Percentiles rank a stretch among this genome's conserved stretches.
Evolutionary conservation across 2,329 filamentous ascomycete genomes (phyloP).

Genomic region (Penicillium crustosum): DNA sequence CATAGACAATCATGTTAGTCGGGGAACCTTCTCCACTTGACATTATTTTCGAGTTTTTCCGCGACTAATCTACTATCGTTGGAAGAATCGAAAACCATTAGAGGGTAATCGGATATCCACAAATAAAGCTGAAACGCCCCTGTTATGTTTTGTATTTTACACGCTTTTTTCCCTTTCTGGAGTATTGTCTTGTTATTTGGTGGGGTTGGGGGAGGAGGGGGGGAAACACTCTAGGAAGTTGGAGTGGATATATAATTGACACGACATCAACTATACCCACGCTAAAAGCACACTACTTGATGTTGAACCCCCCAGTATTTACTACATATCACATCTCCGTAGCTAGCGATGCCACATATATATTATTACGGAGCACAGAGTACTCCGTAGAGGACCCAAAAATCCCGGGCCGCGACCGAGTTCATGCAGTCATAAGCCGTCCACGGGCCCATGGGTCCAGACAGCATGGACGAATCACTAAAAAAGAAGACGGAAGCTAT

Average conservation of each 20-base stretch:
- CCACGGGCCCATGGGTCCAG: neutral
- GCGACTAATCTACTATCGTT: neutral
- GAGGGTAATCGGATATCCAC: neutral
- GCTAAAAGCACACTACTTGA: neutral
- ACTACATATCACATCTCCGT: neutral
- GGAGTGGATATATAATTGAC: neutral
- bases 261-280: neutral
- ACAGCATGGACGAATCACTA: neutral
- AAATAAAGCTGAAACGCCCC: neutral
- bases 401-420: neutral
- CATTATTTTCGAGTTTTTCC: neutral
- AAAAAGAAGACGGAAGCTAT: neutral
- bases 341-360: neutral
- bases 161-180: neutral
- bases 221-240: neutral
- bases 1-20: neutral
- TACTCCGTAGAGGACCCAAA: neutral
- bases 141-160: neutral
- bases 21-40: neutral
- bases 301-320: neutral
- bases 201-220: neutral
- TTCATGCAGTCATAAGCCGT: conserved; percentile 10
- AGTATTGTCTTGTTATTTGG: neutral
- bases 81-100: too few species aligned
- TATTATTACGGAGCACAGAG: too few species aligned